A percentile compares a stretch with the other conserved stretches of the same genome.
Conservation (phyloP, 1,284 basidiomycete genomes). For the Ceratobasidium sp. region DNA sequence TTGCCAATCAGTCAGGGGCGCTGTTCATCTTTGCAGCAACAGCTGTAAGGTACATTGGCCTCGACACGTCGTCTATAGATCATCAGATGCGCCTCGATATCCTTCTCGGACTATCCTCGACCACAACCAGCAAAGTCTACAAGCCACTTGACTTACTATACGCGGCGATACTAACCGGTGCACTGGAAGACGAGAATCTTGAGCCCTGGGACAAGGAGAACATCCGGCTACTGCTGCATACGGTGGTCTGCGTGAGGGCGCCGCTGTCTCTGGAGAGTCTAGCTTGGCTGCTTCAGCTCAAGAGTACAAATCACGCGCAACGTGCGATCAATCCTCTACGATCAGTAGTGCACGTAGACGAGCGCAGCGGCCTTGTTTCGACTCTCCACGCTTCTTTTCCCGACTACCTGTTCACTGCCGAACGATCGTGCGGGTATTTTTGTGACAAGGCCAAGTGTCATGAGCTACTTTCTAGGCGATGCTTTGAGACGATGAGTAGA, state of each 20-base stretch:
- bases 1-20: neutral
- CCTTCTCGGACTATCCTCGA: neutral
- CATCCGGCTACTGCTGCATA: neutral
- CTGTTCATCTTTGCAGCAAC: conserved; percentile 35
- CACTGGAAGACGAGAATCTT: neutral
- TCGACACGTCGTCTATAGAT: neutral
- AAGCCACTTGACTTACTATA: conserved; percentile 17
- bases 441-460: neutral
- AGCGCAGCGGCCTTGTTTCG: neutral
- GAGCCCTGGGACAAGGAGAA: neutral
- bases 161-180: neutral
- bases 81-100: neutral
- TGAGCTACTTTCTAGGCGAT: neutral
- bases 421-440: neutral
- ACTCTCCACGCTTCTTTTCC: conserved; percentile 14
- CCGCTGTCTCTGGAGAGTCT: neutral
- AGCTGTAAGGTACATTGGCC: neutral
- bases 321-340: neutral
- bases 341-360: conserved; percentile 5
- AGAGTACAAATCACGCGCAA: neutral
- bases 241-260: neutral
- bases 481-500: conserved; percentile 14
- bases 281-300: neutral
- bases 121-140: neutral
- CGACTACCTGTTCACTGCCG: neutral